Base-by-base conservation (phyloP, 805 yeast genomes). In the Lipomyces sp. region DNA sequence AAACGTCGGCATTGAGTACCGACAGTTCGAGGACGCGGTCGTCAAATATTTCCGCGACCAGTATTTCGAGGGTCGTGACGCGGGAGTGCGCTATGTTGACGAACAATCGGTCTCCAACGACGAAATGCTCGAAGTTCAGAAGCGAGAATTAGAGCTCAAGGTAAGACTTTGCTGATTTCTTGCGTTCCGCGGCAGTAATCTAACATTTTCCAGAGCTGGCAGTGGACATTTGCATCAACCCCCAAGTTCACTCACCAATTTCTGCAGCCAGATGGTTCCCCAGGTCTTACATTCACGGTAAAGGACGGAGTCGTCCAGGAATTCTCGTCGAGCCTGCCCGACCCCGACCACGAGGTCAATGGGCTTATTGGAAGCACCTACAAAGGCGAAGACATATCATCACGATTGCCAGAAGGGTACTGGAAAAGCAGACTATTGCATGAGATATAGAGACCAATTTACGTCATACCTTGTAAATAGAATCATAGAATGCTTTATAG, bases 151-250 rank as follows among this genome's bases (percentile, higher is more conserved):
- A 4, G 51, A 57, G 23, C 36, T 57, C 11, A 36, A 47, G 43
- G 59, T 56, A 48, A 23, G 37, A 29, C 11, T 22, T 18, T 18
- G 13, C 36, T 14, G n/a, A 11, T 29, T n/a, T 1, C 22, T 24
- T 34, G 10, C 21, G 18, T 28, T 18, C 14, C 11, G 13, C 16
- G 6, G 8, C 26, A 23, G 18, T 8, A 18, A 11, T 11, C 34
- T 42, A 32, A 28, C 19, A 13, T 31, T 10, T 5, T 33, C 6
- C 29, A 53, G 59, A 47, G 49, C 19, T 84, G 93, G 85, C 70
- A 77, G 1, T 90, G 96, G 95, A 78, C 70, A 33, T 88, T 70
- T 65, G 90, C 88, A 1, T 71, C 75, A 19, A 84, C 96, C 0
- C 96, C 97, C 0, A 74, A 72, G 51, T 93, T 91, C 65, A 72